A percentile compares a stretch with the other conserved stretches of the same genome.
Evolutionary conservation across 352 stramenopile genomes (phyloP).

Genomic region (Aphanomyces cochlioides): DNA sequence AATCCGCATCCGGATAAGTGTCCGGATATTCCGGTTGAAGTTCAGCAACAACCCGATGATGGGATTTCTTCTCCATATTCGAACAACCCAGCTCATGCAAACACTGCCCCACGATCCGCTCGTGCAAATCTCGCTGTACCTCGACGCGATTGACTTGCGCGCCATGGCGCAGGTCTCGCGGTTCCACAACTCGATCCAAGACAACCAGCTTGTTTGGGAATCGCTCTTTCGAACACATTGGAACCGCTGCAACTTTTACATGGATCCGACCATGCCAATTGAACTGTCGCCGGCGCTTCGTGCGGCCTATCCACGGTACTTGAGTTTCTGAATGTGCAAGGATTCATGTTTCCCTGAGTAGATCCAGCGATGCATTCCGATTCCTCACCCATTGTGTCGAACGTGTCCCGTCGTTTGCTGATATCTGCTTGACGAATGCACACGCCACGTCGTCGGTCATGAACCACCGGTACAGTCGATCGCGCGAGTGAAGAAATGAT

Average conservation of each 20-base stretch:
- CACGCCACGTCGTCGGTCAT: constrained; percentile 11
- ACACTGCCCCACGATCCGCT: constrained; percentile 3
- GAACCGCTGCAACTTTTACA: constrained; percentile 13
- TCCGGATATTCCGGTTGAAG: no score
- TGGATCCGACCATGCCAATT: constrained; percentile 1
- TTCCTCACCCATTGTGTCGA: constrained; percentile 27
- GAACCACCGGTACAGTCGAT: constrained; percentile 17
- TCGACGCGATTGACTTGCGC: constrained; percentile 23
- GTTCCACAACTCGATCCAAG: neutral
- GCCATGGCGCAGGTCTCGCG: constrained; percentile 15
- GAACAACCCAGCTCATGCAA: neutral
- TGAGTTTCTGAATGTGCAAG: neutral
- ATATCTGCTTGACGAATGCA: constrained; percentile 25
- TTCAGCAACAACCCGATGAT: no score
- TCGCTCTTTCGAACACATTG: constrained; percentile 12
- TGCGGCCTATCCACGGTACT: constrained; percentile 8
- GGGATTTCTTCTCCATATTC: no score
- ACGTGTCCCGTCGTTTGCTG: constrained; percentile 22
- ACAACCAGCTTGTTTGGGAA: constrained; percentile 8
- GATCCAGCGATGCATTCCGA: constrained; percentile 16
- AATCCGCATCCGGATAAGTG: no score
- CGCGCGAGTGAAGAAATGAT: neutral
- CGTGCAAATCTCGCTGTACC: constrained; percentile 2
- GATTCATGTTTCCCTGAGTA: neutral
- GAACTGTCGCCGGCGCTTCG: constrained; percentile 11